A percentile compares a stretch with the other conserved stretches of the same genome.
Evolutionary conservation across 345 rosid genomes (phyloP).

Genomic region (Abelmoschus esculentus): DNA sequence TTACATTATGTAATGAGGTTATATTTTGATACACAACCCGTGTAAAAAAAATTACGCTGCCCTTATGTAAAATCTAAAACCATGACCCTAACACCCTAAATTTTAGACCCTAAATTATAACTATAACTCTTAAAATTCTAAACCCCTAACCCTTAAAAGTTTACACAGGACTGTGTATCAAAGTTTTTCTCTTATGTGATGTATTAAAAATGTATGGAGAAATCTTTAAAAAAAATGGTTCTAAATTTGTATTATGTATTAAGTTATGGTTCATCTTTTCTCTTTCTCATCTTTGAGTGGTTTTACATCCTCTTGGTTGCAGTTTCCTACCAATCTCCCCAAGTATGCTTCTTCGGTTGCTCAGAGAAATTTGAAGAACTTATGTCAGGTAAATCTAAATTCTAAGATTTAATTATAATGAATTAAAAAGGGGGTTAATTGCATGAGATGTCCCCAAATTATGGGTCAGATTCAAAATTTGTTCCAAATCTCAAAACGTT

Average conservation of each 20-base stretch:
- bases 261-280: background rate
- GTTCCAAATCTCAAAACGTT: background rate
- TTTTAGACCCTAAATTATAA: no score
- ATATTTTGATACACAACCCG: no score
- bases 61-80: no score
- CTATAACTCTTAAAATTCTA: no score
- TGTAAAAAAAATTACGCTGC: no score
- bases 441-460: background rate
- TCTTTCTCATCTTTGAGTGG: background rate
- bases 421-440: background rate
- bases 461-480: background rate
- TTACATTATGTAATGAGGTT: background rate
- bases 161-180: no score
- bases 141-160: no score
- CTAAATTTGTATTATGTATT: background rate
- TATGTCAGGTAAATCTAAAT: slow-evolving; percentile 39
- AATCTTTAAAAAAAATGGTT: background rate
- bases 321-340: slow-evolving; percentile 71
- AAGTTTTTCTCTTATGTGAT: background rate
- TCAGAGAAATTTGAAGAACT: slow-evolving; percentile 74
- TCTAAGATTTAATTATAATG: background rate
- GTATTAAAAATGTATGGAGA: background rate
- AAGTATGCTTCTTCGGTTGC: slow-evolving; percentile 78
- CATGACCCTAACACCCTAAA: no score
- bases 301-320: slow-evolving; percentile 21